A percentile compares a stretch with the other conserved stretches of the same genome.
phyloP scores from a whole-genome alignment of 768 basidiomycete genomes.

The Zangia roseola region DNA sequence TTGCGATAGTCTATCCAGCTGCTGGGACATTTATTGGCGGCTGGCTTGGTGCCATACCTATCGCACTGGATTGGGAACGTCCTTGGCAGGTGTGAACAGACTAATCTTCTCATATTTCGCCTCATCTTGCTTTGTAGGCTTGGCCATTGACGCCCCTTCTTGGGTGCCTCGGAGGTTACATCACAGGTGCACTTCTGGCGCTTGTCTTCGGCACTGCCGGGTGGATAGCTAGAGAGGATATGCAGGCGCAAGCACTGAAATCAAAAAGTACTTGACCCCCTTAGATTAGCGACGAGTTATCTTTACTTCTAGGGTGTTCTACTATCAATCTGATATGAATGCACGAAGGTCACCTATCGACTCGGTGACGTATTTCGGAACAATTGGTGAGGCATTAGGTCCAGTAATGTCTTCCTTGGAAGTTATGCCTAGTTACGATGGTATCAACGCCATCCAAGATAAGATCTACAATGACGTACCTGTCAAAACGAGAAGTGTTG shows the following conservation, averaged over 20 bases:
- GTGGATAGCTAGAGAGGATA: constrained; percentile 41
- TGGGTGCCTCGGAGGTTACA: constrained; percentile 68
- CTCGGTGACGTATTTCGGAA: constrained; percentile 79
- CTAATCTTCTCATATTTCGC: constrained; percentile 2
- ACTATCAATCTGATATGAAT: constrained; percentile 23
- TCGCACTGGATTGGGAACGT: constrained; percentile 94
- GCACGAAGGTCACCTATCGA: constrained; percentile 79
- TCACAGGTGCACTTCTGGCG: constrained; percentile 55
- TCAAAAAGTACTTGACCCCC: constrained; percentile 21
- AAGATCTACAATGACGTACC: constrained; percentile 43
- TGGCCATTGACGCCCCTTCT: constrained; percentile 82
- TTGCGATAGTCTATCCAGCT: constrained; percentile 76
- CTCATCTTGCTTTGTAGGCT: constrained; percentile 44
- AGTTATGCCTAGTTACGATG: constrained; percentile 62
- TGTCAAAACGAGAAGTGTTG: constrained; percentile 90
- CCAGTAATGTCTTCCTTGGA: constrained; percentile 70
- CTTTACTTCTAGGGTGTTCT: constrained; percentile 10
- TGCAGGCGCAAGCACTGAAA: constrained; percentile 24
- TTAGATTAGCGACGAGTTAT: background rate
- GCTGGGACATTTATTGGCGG: constrained; percentile 69
- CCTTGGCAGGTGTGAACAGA: constrained; percentile 83
- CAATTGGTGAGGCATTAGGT: constrained; percentile 62
- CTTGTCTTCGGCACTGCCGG: constrained; percentile 43
- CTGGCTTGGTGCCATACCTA: constrained; percentile 81
- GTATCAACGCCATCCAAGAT: background rate